Conservation (phyloP, 352 stramenopile genomes). For the Phytophthora citrophthora region DNA sequence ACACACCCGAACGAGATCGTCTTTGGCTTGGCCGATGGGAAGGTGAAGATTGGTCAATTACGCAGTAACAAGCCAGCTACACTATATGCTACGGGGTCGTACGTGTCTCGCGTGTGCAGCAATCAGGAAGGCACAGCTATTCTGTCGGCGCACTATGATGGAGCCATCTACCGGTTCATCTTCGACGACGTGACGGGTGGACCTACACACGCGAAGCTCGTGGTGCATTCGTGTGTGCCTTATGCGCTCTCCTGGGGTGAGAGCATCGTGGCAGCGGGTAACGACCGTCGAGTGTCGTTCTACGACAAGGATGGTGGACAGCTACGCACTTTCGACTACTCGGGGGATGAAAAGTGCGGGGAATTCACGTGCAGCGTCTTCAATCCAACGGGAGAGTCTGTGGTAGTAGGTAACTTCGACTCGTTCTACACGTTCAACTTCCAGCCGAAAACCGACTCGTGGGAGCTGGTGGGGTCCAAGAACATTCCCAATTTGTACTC, state of each 20-base stretch:
- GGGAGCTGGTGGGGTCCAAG: conserved; percentile 86
- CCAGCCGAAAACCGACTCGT: conserved; percentile 84
- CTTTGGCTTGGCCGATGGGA: conserved; percentile 94
- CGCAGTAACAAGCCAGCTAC: conserved; percentile 93
- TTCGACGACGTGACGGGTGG: conserved; percentile 90
- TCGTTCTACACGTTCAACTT: conserved; percentile 92
- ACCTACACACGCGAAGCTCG: conserved; percentile 87
- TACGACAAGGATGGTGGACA: conserved; percentile 91
- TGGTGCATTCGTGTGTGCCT: conserved; percentile 87
- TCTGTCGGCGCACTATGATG: conserved; percentile 92
- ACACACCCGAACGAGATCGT: conserved; percentile 93
- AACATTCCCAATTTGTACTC: conserved; percentile 93
- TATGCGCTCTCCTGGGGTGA: conserved; percentile 93
- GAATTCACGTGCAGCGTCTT: conserved; percentile 85
- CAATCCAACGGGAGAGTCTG: conserved; percentile 92
- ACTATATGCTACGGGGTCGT: conserved; percentile 88
- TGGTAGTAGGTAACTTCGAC: conserved; percentile 95
- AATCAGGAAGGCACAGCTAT: conserved; percentile 89
- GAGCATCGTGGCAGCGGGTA: conserved; percentile 91
- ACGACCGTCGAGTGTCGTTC: conserved; percentile 91
- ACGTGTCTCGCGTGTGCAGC: conserved; percentile 85
- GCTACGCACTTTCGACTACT: conserved; percentile 92
- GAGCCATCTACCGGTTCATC: conserved; percentile 92
- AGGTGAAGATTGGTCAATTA: conserved; percentile 94
- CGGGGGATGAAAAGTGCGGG: conserved; percentile 77